Conservation (phyloP, 306 rosid genomes). For the Abrus precatorius region DNA sequence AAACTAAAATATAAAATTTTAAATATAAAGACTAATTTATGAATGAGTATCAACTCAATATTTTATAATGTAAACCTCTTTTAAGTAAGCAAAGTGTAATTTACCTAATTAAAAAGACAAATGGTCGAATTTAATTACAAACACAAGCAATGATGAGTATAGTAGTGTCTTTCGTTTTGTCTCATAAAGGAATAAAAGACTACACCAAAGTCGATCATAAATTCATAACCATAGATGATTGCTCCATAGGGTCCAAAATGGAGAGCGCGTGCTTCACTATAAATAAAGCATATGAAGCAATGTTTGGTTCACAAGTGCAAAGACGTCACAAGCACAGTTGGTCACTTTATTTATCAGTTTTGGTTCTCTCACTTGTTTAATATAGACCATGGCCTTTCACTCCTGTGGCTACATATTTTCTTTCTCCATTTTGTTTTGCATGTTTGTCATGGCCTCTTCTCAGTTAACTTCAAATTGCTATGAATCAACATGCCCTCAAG, state of each 20-base stretch:
- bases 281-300: slow-evolving; percentile 46
- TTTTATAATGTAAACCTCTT: neutral
- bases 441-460: slow-evolving; percentile 43
- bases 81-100: neutral
- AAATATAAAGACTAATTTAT: too few relatives aligned
- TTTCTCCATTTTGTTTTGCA: slow-evolving; percentile 36
- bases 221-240: neutral
- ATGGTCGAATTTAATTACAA: too few relatives aligned
- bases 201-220: neutral
- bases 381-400: slow-evolving; percentile 44
- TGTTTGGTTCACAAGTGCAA: slow-evolving; percentile 31
- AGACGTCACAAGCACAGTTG: neutral
- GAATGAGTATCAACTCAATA: too few relatives aligned
- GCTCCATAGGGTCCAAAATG: slow-evolving; percentile 27
- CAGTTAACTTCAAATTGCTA: slow-evolving; percentile 50
- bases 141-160: too few relatives aligned
- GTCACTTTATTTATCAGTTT: neutral
- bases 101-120: neutral
- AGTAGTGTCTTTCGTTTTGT: too few relatives aligned
- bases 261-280: slow-evolving; percentile 38
- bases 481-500: slow-evolving; percentile 50
- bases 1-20: too few relatives aligned
- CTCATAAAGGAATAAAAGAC: neutral
- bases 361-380: too few relatives aligned
- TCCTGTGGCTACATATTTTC: slow-evolving; percentile 9